Base-by-base conservation (phyloP, 768 basidiomycete species). In the Russula vinacea region DNA sequence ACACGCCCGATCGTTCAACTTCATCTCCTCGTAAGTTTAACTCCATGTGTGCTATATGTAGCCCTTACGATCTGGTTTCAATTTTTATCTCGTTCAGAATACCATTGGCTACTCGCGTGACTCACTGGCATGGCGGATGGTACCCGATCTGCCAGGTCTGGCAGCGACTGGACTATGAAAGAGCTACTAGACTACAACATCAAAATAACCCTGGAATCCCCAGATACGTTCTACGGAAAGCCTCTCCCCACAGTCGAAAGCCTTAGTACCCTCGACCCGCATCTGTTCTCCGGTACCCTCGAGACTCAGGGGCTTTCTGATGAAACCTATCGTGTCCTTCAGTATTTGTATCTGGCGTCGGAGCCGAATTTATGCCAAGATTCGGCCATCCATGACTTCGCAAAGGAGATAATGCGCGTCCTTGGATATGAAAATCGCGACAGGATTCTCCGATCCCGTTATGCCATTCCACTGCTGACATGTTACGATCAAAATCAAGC, bases 321-420 rank as follows among this genome's bases (percentile, higher is more conserved):
- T 22, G 55, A 55, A 24, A 47, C 61, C 3, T 54, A 56, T 32
- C 44, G 52, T 39, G 33, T 56, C 39, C 26, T 60, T 19, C 50
- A 52, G 26, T 57, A 56, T 24, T 37, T 62, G 13, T 33, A 39
- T 32, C 54, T 62, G 13, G 61, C 54, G 35, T 47, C 54, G 29
- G 5, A 29, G 29, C 29, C 29, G 5, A 29, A 5, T 29, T 2
- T 5, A 49, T 22, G 44, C 47, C 54, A 62, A 33, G 45, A 57
- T n/a, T n/a, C 55, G 6, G 37, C 29, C 16, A 14, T 55, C 22
- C 37, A 24, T 37, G 54, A 55, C 5, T 24, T 39, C 37, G 13
- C 22, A 5, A 37, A 13, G 2, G 37, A 39, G 37, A 24, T 39
- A n/a, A 6, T 55, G 2, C 37, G 33, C 8, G 37, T 26, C 0